Percentiles rank a stretch among this genome's conserved stretches.
These are phyloP conservation scores for Furcasterigmium sp. DNA, from an alignment of 2,329 filamentous ascomycete genomes.

Conservation along the genomic window DNA sequence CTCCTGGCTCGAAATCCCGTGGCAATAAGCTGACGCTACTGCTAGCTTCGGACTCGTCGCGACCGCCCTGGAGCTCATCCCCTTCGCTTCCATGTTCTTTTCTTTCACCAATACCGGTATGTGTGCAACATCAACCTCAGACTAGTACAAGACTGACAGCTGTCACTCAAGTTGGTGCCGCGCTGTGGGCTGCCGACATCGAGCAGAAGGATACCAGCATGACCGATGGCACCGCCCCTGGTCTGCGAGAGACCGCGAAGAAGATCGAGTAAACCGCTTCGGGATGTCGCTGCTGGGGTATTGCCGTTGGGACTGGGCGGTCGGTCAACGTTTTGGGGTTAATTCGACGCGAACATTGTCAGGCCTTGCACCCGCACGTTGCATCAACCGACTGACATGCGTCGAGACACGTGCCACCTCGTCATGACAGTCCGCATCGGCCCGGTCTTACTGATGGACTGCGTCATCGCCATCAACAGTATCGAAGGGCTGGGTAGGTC, in stretches of 20 bases:
- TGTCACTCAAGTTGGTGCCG: slow-evolving; percentile 63
- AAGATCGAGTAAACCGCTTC: slow-evolving; percentile 34
- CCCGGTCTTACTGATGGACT: too few relatives aligned
- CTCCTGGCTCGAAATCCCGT: slow-evolving; percentile 5
- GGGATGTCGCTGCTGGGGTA: not conserved
- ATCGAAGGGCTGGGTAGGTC: too few relatives aligned
- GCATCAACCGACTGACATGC: too few relatives aligned
- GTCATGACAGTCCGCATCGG: too few relatives aligned
- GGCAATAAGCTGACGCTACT: slow-evolving; percentile 4
- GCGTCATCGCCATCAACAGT: too few relatives aligned
- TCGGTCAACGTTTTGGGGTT: too few relatives aligned
- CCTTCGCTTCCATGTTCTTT: slow-evolving; percentile 76
- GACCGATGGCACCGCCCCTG: slow-evolving; percentile 45
- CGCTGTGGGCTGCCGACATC: slow-evolving; percentile 89
- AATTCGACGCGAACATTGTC: too few relatives aligned
- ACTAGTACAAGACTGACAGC: slow-evolving; percentile 12
- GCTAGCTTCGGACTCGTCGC: slow-evolving; percentile 68
- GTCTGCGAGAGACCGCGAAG: slow-evolving; percentile 41
- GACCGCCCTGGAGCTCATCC: slow-evolving; percentile 78
- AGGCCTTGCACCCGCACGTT: too few relatives aligned
- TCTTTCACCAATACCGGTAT: slow-evolving; percentile 79
- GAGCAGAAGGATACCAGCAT: slow-evolving; percentile 52
- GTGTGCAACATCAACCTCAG: slow-evolving; percentile 7
- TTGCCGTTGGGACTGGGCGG: too few relatives aligned
- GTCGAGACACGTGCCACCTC: too few relatives aligned